Conservation (phyloP, 176 grass and related monocot species). For the Elaeis guineensis region DNA sequence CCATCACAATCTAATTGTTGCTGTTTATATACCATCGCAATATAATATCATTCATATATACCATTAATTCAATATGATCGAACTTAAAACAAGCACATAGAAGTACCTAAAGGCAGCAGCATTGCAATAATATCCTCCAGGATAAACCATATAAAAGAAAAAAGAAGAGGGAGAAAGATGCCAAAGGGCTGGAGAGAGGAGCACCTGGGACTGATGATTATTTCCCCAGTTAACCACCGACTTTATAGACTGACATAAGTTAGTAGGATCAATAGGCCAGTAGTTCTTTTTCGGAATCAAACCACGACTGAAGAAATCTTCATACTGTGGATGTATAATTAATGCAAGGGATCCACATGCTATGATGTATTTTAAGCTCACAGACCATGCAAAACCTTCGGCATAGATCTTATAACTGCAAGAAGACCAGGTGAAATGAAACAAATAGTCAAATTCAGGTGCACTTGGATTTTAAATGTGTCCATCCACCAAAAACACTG, state of each 20-base stretch:
- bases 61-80: too few species aligned
- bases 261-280: conserved; percentile 27
- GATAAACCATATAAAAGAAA: too few species aligned
- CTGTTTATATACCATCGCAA: too few species aligned
- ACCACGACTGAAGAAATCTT: conserved; percentile 85
- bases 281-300: conserved; percentile 48
- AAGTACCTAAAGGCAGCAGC: too few species aligned
- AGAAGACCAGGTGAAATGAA: background rate
- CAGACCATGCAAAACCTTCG: conserved; percentile 89
- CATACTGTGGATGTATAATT: conserved; percentile 54
- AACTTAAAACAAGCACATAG: too few species aligned
- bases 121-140: too few species aligned
- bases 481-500: background rate
- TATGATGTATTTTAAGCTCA: conserved; percentile 87
- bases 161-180: too few species aligned
- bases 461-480: background rate
- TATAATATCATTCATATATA: too few species aligned
- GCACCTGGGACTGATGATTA: conserved; percentile 32
- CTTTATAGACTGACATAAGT: conserved; percentile 56
- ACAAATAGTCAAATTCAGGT: background rate
- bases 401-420: conserved; percentile 82
- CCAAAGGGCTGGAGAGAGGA: background rate
- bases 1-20: too few species aligned
- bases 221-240: conserved; percentile 72
- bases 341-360: conserved; percentile 66